phyloP scores from a whole-genome alignment of 176 grass and related monocot species.

The Melocanna baccifera region DNA sequence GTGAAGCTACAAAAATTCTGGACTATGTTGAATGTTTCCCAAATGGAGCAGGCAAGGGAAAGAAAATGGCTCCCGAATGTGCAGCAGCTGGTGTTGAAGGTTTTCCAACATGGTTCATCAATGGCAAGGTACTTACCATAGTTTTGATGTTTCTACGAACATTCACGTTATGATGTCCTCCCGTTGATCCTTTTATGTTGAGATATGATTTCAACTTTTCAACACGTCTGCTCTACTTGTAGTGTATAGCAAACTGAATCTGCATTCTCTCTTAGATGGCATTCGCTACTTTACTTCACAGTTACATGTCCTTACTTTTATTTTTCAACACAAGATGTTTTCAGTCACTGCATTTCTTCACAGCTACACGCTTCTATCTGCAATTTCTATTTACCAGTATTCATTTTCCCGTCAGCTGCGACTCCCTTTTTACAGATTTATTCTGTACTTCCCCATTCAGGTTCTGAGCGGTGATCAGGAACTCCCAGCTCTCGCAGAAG shows the following conservation, averaged over 20 bases:
- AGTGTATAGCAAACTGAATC: too few species aligned
- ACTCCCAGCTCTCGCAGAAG: conserved; percentile 64
- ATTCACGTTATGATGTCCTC: background rate
- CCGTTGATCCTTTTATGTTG: background rate
- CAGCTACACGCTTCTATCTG: background rate
- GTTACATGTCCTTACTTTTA: background rate
- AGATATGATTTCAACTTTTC: background rate
- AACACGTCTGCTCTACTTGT: background rate
- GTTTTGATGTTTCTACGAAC: background rate
- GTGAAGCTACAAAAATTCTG: conserved; percentile 72
- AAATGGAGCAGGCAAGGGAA: conserved; percentile 91
- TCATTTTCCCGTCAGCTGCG: background rate
- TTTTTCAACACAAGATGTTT: background rate
- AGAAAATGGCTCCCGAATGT: conserved; percentile 74
- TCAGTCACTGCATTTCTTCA: background rate
- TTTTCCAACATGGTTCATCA: conserved; percentile 91
- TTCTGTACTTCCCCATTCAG: conserved; percentile 26
- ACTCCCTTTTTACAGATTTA: background rate
- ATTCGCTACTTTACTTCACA: background rate
- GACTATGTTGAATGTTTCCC: conserved; percentile 96
- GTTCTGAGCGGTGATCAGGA: conserved; percentile 78
- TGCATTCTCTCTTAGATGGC: background rate
- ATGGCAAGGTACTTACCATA: conserved; percentile 54
- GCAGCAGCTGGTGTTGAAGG: conserved; percentile 63
- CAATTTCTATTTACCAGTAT: background rate